Base-by-base conservation (phyloP, 768 basidiomycete genomes). In the Lepiota subincarnata region DNA sequence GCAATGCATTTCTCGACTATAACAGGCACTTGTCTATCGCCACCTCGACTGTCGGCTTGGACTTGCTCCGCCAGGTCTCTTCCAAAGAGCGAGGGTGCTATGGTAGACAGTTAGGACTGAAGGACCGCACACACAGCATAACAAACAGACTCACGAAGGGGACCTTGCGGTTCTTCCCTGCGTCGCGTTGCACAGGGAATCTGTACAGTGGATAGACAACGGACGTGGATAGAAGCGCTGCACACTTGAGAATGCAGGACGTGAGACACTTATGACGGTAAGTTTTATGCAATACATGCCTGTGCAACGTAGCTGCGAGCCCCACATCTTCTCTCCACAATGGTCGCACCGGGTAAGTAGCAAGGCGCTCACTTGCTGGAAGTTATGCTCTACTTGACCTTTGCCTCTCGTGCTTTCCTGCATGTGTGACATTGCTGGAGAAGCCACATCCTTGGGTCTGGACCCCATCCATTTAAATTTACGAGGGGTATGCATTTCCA, bases 251-350 rank as follows among this genome's bases (percentile, higher is more conserved):
- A 26, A 16, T 20, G 49, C 34, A 55, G 36, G 13, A 57, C 44
- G 13, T 48, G n/a, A 45, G 26, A 39, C 34, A 38, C 6, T 12
- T 48, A 14, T 18, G 4, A 22, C 35, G 47, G 41, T 3, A 51
- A 55, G 26, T 20, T 40, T 26, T n/a, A 31, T 48, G 24, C 45
- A 16, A 40, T 8, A 76, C 92, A 65, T 64, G 93, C 96, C 77
- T 59, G 86, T 81, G 66, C 97, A 99, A 28, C 91, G 86, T 49
- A 91, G 76, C 64, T 95, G 93, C n/a, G 94, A 83, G 6, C 96
- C 96, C 94, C 95, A 99, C 85, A 98, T 85, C 75, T 98, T 99
- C 65, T 98, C 97, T 31, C 86, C 87, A 65, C 97, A 99, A 50
- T 95, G 87, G 62, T 98, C 97, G 65, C 97, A 99, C 38, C 91